Percentiles rank a stretch among this genome's conserved stretches.
Evolutionary conservation across 768 basidiomycete genomes (phyloP).

Genomic region (Lentinula boryana): DNA sequence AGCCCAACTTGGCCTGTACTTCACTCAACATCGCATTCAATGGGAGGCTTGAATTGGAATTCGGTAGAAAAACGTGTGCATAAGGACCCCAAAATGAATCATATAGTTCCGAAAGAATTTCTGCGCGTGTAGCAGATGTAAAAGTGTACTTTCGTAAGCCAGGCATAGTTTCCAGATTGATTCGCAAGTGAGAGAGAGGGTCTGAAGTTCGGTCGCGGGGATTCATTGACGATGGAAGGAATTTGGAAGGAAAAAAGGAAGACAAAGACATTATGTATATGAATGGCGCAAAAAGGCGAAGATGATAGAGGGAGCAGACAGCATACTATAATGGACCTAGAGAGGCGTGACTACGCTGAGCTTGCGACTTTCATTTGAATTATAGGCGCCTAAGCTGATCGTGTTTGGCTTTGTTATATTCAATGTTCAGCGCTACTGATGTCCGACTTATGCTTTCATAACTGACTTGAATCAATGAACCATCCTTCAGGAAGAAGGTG

Average conservation of each 20-base stretch:
- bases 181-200: slow-evolving; percentile 67
- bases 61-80: slow-evolving; percentile 65
- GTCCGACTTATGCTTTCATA: too few species aligned
- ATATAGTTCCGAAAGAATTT: slow-evolving; percentile 79
- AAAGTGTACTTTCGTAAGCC: slow-evolving; percentile 74
- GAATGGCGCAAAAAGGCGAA: not conserved
- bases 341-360: not conserved
- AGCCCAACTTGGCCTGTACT: slow-evolving; percentile 54
- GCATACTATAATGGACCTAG: not conserved
- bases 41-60: slow-evolving; percentile 56
- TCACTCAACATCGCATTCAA: slow-evolving; percentile 64
- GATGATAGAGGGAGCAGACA: not conserved
- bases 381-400: not conserved
- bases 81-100: slow-evolving; percentile 79
- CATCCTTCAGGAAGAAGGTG: not conserved
- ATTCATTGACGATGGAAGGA: slow-evolving; percentile 46
- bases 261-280: slow-evolving; percentile 13
- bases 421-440: too few species aligned
- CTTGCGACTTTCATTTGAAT: too few species aligned
- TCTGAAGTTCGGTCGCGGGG: slow-evolving; percentile 52
- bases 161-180: slow-evolving; percentile 77
- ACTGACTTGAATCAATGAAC: not conserved
- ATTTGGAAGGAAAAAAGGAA: slow-evolving; percentile 38
- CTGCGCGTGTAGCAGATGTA: slow-evolving; percentile 66
- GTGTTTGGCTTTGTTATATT: too few species aligned